Evolutionary conservation across 805 yeast species (phyloP), one percentile per base, ranked within the genome.

Genomic region (Cyberlindnera xylosilytica): DNA sequence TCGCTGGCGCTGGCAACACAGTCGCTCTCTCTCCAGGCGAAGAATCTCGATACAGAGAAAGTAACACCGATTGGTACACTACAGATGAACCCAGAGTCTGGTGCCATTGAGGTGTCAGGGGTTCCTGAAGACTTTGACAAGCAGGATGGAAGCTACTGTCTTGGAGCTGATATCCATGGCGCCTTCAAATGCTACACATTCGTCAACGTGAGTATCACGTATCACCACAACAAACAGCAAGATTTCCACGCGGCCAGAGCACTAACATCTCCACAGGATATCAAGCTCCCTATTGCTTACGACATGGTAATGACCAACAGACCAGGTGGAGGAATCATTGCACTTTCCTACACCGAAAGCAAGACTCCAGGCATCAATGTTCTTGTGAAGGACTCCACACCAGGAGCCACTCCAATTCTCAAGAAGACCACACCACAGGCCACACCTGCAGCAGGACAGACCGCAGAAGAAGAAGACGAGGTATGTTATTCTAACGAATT

Each of bases 161-260:
- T 58, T 5, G 61, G 61, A 12, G 50, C 54, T 4, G 44, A 50
- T 22, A 35, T 45, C 15, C 52, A 50, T 11, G 34, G 40, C 3
- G 27, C 23, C 3, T 47, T 45, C 32, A 47, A 45, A 36, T 48
- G 56, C 35, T 56, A 49, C 27, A 35, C 42, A 11, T 45, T 42
- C n/a, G 47, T 42, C 4, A 43, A 42, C 18, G 49, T 54, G 30
- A 42, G 51, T 39, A 7, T 6, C 10, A 6, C 8, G 18, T 13
- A 19, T 18, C 22, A 9, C 23, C 22, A 4, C n/a, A 11, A n/a
- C 7, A 6, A 2, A n/a, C 6, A 24, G 30, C 9, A 12, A n/a
- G 16, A 12, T n/a, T n/a, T n/a, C n/a, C n/a, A n/a, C n/a, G n/a
- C n/a, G n/a, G n/a, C 32, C 8, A 8, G 16, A 41, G 34, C 37